Base-by-base conservation (phyloP, 306 rosid species). In the Bauhinia variegata region DNA sequence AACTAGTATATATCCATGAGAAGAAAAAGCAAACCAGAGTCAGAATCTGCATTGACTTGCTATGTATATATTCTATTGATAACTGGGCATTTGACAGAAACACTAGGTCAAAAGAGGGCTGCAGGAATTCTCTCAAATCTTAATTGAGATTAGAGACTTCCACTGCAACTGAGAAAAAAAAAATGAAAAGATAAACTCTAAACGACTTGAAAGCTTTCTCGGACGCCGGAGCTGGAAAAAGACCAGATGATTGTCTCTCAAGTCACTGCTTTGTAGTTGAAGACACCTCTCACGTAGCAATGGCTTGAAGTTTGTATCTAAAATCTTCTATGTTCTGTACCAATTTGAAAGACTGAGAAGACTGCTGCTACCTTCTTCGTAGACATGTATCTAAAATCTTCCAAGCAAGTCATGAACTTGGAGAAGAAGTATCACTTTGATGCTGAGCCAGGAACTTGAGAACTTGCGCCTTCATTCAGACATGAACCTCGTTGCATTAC, bases 401-500 rank as follows among this genome's bases (percentile, higher is more conserved):
- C n/a, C n/a, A n/a, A n/a, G n/a, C n/a, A n/a, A n/a, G n/a, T n/a
- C n/a, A n/a, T n/a, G n/a, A n/a, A n/a, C n/a, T n/a, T n/a, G n/a
- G n/a, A n/a, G n/a, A n/a, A n/a, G n/a, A n/a, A n/a, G n/a, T n/a
- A n/a, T n/a, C n/a, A n/a, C n/a, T n/a, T n/a, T n/a, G n/a, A n/a
- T n/a, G n/a, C n/a, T n/a, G n/a, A n/a, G n/a, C n/a, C n/a, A n/a
- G n/a, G n/a, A 77, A 56, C 56, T 37, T 11, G 58, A 60, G 16
- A 39, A 15, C 41, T 59, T 50, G 8, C 10, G 34, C 14, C 65
- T 67, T 62, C 66, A 72, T 47, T 64, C 69, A 65, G 17, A 69
- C 63, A 59, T 41, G 78, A 70, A 74, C 75, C 57, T 31, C 63
- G 70, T 65, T 60, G 12, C 57, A 68, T 49, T 61, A 82, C 79